A percentile compares a stretch with the other conserved stretches of the same genome.
These are phyloP conservation scores for Aspergillus sp. DNA, from an alignment of 2,329 filamentous ascomycete species.

Conservation along the genomic window DNA sequence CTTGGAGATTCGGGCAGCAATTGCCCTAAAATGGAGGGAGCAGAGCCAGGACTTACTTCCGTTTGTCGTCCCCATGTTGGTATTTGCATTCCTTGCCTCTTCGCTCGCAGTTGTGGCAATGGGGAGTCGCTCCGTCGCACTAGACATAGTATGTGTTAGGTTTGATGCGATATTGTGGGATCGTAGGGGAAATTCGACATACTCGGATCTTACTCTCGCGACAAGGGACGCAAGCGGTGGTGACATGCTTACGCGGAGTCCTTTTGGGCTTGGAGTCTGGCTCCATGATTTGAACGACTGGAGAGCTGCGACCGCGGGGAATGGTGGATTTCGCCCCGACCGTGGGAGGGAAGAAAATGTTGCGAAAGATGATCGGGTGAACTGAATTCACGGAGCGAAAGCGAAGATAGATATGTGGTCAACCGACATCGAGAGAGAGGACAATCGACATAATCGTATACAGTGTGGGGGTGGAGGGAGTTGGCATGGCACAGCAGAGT, in stretches of 20 bases:
- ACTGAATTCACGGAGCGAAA: background rate
- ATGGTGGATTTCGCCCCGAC: background rate
- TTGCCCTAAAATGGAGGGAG: background rate
- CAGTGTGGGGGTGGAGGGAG: background rate
- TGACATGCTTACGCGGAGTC: constrained; percentile 43
- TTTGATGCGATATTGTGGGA: background rate
- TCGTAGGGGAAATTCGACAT: constrained; percentile 10
- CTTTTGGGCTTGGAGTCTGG: constrained; percentile 29
- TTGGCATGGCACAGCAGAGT: background rate
- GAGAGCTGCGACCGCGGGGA: background rate
- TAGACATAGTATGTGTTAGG: constrained; percentile 10
- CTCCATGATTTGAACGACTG: constrained; percentile 19
- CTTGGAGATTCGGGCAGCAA: background rate
- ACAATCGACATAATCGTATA: constrained; percentile 1
- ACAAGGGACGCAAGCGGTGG: constrained; percentile 46
- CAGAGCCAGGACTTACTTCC: constrained; percentile 31
- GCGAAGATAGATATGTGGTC: background rate
- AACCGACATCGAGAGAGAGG: constrained; percentile 10
- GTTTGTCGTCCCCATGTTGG: constrained; percentile 41
- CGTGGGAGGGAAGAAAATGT: background rate
- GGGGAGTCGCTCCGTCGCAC: constrained; percentile 39
- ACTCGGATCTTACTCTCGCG: constrained; percentile 48
- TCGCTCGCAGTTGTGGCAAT: constrained; percentile 40
- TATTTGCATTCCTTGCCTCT: constrained; percentile 41
- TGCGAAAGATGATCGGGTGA: too few species aligned